These are phyloP conservation scores for Orbilia ellipsospora DNA, from an alignment of 2,329 filamentous ascomycete genomes.

Conservation along the genomic window DNA sequence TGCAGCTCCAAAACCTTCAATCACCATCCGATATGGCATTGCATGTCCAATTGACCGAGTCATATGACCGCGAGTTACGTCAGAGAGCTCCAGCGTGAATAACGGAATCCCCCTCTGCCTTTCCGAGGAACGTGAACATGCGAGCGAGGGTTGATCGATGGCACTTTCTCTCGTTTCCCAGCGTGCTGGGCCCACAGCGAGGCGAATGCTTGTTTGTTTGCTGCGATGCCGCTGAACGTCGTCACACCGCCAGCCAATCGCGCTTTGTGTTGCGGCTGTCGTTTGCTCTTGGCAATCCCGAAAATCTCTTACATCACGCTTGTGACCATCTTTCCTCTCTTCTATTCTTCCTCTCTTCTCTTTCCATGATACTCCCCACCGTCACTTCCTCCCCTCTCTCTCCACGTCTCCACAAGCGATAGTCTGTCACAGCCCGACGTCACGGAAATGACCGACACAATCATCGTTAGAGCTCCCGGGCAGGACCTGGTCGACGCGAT, in stretches of 20 bases:
- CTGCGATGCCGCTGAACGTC: not conserved
- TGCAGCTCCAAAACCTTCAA: slow-evolving; percentile 15
- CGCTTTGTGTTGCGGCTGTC: slow-evolving; percentile 1
- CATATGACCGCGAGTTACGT: slow-evolving; percentile 17
- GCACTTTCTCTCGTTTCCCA: slow-evolving; percentile 14
- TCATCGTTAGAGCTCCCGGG: slow-evolving; percentile 37
- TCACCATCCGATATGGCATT: not conserved
- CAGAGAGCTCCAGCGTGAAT: slow-evolving; percentile 12
- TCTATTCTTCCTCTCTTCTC: not conserved
- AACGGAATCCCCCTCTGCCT: not conserved
- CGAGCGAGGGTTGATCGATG: not conserved
- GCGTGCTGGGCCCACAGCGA: slow-evolving; percentile 25
- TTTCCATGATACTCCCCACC: slow-evolving; percentile 19
- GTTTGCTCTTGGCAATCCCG: slow-evolving; percentile 22
- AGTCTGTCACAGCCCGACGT: slow-evolving; percentile 38
- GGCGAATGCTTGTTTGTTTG: slow-evolving; percentile 7
- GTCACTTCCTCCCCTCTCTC: slow-evolving; percentile 6
- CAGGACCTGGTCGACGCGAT: slow-evolving; percentile 39
- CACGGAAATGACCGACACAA: slow-evolving; percentile 48
- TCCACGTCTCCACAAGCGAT: slow-evolving; percentile 31
- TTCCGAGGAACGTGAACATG: no score
- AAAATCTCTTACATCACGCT: slow-evolving; percentile 39
- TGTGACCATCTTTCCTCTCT: slow-evolving; percentile 22
- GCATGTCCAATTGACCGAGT: not conserved
- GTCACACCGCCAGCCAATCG: slow-evolving; percentile 4